Evolutionary conservation across 352 stramenopile species (phyloP).

Genomic region (Sclerospora graminicola): DNA sequence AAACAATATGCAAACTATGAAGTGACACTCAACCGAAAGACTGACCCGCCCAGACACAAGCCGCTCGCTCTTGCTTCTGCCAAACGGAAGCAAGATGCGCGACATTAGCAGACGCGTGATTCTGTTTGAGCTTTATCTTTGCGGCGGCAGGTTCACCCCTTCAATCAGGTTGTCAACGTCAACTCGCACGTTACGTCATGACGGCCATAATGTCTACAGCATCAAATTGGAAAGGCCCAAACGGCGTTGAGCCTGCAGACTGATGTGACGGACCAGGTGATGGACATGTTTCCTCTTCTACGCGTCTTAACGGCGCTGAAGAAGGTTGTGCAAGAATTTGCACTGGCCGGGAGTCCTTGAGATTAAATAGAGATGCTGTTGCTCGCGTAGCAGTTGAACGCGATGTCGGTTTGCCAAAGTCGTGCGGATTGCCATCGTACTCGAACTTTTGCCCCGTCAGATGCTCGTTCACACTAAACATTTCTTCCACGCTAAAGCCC

Average conservation of each 20-base stretch:
- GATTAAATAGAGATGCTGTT: constrained; percentile 42
- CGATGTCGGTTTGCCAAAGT: constrained; percentile 77
- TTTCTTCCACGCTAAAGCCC: constrained; percentile 88
- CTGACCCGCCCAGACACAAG: constrained; percentile 6
- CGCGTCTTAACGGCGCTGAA: constrained; percentile 34
- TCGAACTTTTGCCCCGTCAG: constrained; percentile 87
- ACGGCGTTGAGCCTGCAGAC: constrained; percentile 25
- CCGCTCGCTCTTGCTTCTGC: constrained; percentile 15
- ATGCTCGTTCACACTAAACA: constrained; percentile 92
- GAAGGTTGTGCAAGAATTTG: constrained; percentile 35
- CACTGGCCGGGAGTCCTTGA: constrained; percentile 26
- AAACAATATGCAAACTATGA: constrained; percentile 32
- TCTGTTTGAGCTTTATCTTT: constrained; percentile 5
- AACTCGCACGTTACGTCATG: constrained; percentile 47
- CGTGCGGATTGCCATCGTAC: constrained; percentile 93
- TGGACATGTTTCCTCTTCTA: constrained; percentile 37
- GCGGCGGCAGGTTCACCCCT: constrained; percentile 3
- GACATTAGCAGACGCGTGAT: constrained; percentile 8
- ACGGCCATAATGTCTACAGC: constrained; percentile 83
- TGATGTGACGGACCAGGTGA: constrained; percentile 31
- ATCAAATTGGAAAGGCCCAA: constrained; percentile 72
- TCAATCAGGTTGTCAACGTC: constrained; percentile 17
- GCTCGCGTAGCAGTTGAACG: constrained; percentile 13
- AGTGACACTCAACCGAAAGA: constrained; percentile 21
- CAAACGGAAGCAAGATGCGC: constrained; percentile 14